Evolutionary conservation across 208 protist genomes (phyloP).

Genomic region (Wallacemonas sp.): DNA sequence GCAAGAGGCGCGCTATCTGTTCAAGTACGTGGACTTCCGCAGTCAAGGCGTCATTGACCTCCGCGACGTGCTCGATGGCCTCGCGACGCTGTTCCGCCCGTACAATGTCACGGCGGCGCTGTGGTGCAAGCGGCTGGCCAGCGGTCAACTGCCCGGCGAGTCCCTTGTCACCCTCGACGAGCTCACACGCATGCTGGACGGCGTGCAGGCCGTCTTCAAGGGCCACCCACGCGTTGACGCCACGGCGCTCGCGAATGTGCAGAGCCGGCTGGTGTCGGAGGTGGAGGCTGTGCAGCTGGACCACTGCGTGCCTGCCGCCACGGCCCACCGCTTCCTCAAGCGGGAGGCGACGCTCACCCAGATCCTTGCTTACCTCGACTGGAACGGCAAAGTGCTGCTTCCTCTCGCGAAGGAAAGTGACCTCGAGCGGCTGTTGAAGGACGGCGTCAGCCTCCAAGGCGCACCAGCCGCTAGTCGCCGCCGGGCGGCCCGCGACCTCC

Average conservation of each 20-base stretch:
- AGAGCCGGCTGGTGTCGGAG: not conserved
- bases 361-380: constrained; percentile 17
- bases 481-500: not conserved
- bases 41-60: constrained; percentile 25
- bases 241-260: not conserved
- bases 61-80: constrained; percentile 24
- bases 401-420: constrained; percentile 3
- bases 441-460: constrained; percentile 1
- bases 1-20: constrained; percentile 31
- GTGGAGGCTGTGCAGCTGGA: constrained; percentile 24
- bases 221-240: not conserved
- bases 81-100: constrained; percentile 30
- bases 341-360: constrained; percentile 18
- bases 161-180: constrained; percentile 33
- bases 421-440: constrained; percentile 10
- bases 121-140: constrained; percentile 32
- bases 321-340: constrained; percentile 10
- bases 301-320: constrained; percentile 30
- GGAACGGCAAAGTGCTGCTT: constrained; percentile 28
- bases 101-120: constrained; percentile 24
- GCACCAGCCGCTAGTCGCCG: not conserved
- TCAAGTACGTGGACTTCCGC: constrained; percentile 37
- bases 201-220: not conserved
- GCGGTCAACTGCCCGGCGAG: constrained; percentile 26
- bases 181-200: constrained; percentile 29